Base-by-base conservation (phyloP, 441 rosid genomes). In the Theobroma grandiflorum region DNA sequence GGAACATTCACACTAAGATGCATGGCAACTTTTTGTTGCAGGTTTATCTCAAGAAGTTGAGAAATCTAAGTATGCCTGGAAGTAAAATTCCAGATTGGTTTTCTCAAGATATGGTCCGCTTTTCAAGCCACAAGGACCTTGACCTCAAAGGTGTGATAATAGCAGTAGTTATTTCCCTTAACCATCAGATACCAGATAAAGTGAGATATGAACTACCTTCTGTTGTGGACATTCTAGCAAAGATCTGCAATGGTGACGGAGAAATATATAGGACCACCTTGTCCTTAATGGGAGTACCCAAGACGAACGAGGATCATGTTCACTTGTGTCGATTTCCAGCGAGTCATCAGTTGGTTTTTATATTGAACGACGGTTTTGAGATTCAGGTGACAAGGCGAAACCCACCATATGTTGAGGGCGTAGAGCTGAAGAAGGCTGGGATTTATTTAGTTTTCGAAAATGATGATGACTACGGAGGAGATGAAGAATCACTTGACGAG, bases 11-110 rank as follows among this genome's bases (percentile, higher is more conserved):
- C n/a, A n/a, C n/a, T n/a, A n/a, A 0, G 31, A 26, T 53, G 22
- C 26, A 53, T 53, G 59, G 22, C 20, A 53, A 53, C 22, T 2
- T 18, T 55, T 72, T 66, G 15, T 42, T 59, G 69, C 85, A 92
- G 97, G 93, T 37, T 69, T 79, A 67, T 74, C 57, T 92, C 84
- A 90, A 85, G 84, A 79, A 81, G 59, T 37, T 91, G 53, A 26
- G 37, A 68, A 59, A 80, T 73, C 81, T 89, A 55, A 85, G 96
- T 55, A 81, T 93, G 82, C 96, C 92, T 8, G 96, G 94, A 40
- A 85, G 88, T 78, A 80, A 72, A 55, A 77, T 92, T 72, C 97
- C 97, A 6, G 74, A 82, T 64, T 92, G 94, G 96, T 89, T 91
- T 80, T 69, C 79, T 8, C 86, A 80, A 67, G 88, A 84, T n/a